Evolutionary conservation across 2,329 filamentous ascomycete species (phyloP), one percentile per base, ranked within the genome.

Genomic region (Phaeoacremonium minimum): DNA sequence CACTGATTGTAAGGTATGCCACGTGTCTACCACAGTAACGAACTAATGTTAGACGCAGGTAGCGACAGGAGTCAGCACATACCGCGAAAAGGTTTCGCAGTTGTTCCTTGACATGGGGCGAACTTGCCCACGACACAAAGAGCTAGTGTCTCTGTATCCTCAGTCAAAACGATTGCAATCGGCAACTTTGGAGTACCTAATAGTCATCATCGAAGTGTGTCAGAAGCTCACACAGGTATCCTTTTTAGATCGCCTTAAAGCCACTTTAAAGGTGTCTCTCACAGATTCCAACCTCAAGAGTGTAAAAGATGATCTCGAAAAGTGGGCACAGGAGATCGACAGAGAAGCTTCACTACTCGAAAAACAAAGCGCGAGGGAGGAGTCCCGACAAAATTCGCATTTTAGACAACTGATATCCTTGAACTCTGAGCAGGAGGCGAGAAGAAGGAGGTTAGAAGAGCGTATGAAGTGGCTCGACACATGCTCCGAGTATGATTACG

Each of bases 71-170:
- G n/a, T n/a, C n/a, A n/a, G n/a, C n/a, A n/a, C 58, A 1, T 61
- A 59, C 30, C 37, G 67, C 2, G 63, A 68, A 4, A 63, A 57
- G 30, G 14, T 66, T 1, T 69, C 67, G 0, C 18, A 30, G 0
- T 43, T 70, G 0, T 52, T 71, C 33, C 69, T 70, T 64, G 44
- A 44, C 0, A 42, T 58, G 12, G 66, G 67, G 9, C 57, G 57
- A 5, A 59, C 55, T 2, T 58, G 61, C 2, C 66, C 66, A 11
- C 57, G 60, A 1, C 56, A 66, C 34, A 48, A 69, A 35, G 45
- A 37, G 6, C 56, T 69, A 44, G 57, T 57, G 4, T 31, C 60
- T 4, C 48, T 71, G 0, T 67, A 67, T 38, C 57, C 60, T 1
- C 50, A 43, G 19, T 70, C 66, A 0, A 57, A 50, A 15, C 40